Evolutionary conservation across 495 filamentous ascomycete genomes (phyloP).

Genomic region (Xylaria nigripes): DNA sequence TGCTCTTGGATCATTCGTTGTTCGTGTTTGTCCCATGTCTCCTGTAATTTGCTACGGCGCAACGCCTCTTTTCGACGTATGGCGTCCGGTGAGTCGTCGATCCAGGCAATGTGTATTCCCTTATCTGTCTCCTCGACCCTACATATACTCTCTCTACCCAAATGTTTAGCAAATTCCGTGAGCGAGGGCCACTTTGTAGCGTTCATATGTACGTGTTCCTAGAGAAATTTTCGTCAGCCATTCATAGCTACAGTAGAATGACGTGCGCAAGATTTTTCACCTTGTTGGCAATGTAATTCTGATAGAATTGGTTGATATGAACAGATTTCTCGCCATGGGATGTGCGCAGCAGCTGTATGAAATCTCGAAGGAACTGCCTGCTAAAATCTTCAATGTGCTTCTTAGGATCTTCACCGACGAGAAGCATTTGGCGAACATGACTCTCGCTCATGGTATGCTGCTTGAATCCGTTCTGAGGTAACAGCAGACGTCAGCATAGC

Average conservation of each 20-base stretch:
- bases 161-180: slow-evolving; percentile 77
- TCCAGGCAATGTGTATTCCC: slow-evolving; percentile 78
- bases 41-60: slow-evolving; percentile 70
- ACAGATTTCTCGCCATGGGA: slow-evolving; percentile 80
- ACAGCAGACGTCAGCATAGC: neutral
- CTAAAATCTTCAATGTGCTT: slow-evolving; percentile 71
- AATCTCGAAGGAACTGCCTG: slow-evolving; percentile 70
- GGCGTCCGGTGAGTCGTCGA: slow-evolving; percentile 82
- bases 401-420: slow-evolving; percentile 75
- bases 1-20: slow-evolving; percentile 70
- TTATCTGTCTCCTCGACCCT: slow-evolving; percentile 85
- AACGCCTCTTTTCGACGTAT: slow-evolving; percentile 71
- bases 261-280: neutral
- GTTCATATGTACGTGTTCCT: slow-evolving; percentile 87
- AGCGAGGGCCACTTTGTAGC: slow-evolving; percentile 77
- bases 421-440: slow-evolving; percentile 77
- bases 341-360: slow-evolving; percentile 64
- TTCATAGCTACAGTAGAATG: neutral
- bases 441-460: slow-evolving; percentile 72
- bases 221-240: neutral
- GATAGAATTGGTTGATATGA: slow-evolving; percentile 85
- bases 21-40: slow-evolving; percentile 84
- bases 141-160: slow-evolving; percentile 78
- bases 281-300: slow-evolving; percentile 71
- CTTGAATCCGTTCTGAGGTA: slow-evolving; percentile 55